These are phyloP conservation scores for Talaromyces trachyspermus DNA, from an alignment of 495 filamentous ascomycete species.

Conservation along the genomic window DNA sequence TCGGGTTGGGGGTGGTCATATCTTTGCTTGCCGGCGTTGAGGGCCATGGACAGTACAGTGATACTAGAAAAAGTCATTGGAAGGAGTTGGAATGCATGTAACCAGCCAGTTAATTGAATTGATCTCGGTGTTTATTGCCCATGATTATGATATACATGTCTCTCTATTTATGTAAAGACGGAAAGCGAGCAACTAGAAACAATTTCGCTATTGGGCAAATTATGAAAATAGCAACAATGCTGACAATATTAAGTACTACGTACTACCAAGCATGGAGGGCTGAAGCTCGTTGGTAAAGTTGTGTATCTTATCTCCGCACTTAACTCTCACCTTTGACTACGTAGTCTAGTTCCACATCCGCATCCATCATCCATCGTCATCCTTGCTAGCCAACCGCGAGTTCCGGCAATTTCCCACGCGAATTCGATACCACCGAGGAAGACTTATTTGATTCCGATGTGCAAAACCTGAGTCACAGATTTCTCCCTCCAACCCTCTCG, in stretches of 20 bases:
- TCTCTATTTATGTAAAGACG: too few relatives aligned
- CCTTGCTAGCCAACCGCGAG: neutral
- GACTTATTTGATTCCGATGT: neutral
- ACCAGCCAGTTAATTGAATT: neutral
- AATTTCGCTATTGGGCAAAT: too few relatives aligned
- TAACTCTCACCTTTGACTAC: neutral
- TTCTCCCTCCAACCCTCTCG: neutral
- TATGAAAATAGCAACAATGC: too few relatives aligned
- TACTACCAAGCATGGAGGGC: too few relatives aligned
- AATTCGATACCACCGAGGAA: neutral
- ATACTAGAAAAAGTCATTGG: slow-evolving; percentile 7
- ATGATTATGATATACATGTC: too few relatives aligned
- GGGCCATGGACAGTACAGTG: neutral
- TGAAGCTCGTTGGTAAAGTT: too few relatives aligned
- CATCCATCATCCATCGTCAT: neutral
- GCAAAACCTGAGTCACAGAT: neutral
- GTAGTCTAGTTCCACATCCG: neutral
- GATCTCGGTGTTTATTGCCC: too few relatives aligned
- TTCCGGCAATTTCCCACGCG: neutral
- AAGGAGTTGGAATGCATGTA: slow-evolving; percentile 9
- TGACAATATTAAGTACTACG: too few relatives aligned
- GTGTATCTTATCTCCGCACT: slow-evolving; percentile 7
- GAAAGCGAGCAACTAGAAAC: too few relatives aligned
- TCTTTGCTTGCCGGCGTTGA: slow-evolving; percentile 1
- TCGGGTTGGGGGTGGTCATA: neutral